A percentile compares a stretch with the other conserved stretches of the same genome.
These are phyloP conservation scores for Saccharomyces paradoxus DNA, from an alignment of 805 yeast species.

Conservation along the genomic window DNA sequence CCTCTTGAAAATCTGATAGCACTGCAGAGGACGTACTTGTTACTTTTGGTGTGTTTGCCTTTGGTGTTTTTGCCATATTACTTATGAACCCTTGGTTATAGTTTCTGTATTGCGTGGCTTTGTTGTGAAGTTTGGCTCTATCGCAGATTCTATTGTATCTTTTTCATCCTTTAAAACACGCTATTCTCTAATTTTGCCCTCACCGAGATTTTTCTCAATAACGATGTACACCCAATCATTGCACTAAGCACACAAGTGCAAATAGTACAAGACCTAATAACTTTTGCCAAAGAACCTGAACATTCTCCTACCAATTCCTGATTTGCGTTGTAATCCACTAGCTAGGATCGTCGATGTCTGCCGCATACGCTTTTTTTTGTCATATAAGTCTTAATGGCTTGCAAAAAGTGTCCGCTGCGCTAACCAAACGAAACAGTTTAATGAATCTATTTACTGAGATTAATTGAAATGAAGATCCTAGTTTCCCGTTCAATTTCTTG, in stretches of 20 bases:
- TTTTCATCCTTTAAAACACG: neutral
- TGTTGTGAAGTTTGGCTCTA: neutral
- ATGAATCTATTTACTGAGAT: no score
- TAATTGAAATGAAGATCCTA: no score
- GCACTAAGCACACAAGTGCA: neutral
- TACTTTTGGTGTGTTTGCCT: neutral
- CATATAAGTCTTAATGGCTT: neutral
- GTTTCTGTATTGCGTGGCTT: neutral
- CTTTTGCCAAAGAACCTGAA: neutral
- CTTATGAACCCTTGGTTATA: neutral
- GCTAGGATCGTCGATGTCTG: neutral
- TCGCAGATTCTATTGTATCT: neutral
- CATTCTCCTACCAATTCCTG: neutral
- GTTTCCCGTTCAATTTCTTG: neutral
- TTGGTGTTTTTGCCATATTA: neutral
- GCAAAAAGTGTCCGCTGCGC: neutral
- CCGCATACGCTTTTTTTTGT: neutral
- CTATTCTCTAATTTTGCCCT: neutral
- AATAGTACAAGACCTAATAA: neutral
- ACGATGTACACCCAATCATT: neutral
- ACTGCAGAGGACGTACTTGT: conserved; percentile 3
- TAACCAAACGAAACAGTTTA: neutral
- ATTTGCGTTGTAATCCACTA: no score
- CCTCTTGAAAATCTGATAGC: conserved; percentile 23
- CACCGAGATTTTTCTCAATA: neutral